Evolutionary conservation across 768 basidiomycete species (phyloP).

Genomic region (Kondoa subrosea): DNA sequence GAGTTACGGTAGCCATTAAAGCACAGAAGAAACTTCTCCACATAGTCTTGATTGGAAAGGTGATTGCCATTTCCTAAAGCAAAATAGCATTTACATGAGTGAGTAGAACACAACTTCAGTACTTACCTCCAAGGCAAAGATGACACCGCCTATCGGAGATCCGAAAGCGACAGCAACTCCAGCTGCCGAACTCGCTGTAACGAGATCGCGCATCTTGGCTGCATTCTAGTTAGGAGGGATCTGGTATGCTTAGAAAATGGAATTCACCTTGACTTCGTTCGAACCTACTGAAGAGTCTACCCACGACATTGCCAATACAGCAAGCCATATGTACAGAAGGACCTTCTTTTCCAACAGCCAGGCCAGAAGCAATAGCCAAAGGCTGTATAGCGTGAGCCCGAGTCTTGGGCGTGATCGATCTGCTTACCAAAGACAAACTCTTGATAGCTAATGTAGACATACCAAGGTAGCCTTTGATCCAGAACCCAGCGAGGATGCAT

Average conservation of each 20-base stretch:
- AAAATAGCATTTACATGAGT: neutral
- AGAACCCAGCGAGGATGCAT: slow-evolving; percentile 87
- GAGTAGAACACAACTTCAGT: slow-evolving; percentile 30
- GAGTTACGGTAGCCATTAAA: slow-evolving; percentile 82
- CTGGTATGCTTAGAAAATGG: no score
- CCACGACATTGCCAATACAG: slow-evolving; percentile 79
- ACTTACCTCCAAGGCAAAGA: slow-evolving; percentile 79
- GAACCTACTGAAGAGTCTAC: slow-evolving; percentile 62
- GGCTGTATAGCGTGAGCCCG: slow-evolving; percentile 42
- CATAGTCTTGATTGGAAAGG: slow-evolving; percentile 94
- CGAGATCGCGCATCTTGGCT: slow-evolving; percentile 57
- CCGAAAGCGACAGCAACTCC: slow-evolving; percentile 98
- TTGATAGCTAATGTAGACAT: slow-evolving; percentile 83
- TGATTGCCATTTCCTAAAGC: slow-evolving; percentile 87
- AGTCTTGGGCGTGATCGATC: neutral
- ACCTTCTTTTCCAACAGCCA: slow-evolving; percentile 95
- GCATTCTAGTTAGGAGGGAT: no score
- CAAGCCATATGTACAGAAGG: slow-evolving; percentile 96
- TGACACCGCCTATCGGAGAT: slow-evolving; percentile 88
- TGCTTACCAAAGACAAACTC: slow-evolving; percentile 63
- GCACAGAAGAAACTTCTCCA: slow-evolving; percentile 97
- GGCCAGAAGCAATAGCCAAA: slow-evolving; percentile 84
- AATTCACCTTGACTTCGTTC: slow-evolving; percentile 62
- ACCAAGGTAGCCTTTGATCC: slow-evolving; percentile 89
- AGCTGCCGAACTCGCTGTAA: slow-evolving; percentile 89